Evolutionary conservation across 345 rosid species (phyloP).

Genomic region (Murraya paniculata): DNA sequence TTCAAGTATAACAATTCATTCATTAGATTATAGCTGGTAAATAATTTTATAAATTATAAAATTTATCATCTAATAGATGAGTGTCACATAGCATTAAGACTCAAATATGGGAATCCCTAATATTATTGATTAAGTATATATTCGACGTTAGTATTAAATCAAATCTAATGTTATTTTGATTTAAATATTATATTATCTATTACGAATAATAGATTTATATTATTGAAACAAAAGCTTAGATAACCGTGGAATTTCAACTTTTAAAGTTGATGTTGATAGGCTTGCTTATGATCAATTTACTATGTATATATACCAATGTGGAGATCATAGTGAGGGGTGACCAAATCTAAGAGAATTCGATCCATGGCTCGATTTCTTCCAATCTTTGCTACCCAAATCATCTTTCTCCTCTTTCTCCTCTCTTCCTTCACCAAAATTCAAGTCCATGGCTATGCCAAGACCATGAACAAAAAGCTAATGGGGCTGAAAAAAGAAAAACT

Average conservation of each 20-base stretch:
- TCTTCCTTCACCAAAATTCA: constrained; percentile 17
- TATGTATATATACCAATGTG: no score
- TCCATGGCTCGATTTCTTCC: constrained; percentile 21
- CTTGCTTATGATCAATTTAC: background rate
- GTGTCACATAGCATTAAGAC: no score
- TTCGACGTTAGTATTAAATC: no score
- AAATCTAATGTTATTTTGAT: no score
- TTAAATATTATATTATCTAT: no score
- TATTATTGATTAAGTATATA: no score
- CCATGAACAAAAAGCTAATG: constrained; percentile 31
- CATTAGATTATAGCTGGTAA: fast-evolving
- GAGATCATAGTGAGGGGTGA: background rate
- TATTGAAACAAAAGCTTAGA: no score
- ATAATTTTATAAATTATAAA: no score
- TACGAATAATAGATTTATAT: no score
- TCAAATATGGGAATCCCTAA: no score
- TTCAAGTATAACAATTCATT: no score
- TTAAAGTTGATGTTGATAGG: background rate
- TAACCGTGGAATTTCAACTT: background rate
- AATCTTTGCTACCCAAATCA: constrained; percentile 6
- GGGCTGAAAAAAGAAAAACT: constrained; percentile 54
- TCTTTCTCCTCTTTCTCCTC: constrained; percentile 22
- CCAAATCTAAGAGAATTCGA: background rate
- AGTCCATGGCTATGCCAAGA: constrained; percentile 28
- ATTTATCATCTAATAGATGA: no score